Conservation (phyloP, 2,329 filamentous ascomycete genomes). For the Colletotrichum sp. region DNA sequence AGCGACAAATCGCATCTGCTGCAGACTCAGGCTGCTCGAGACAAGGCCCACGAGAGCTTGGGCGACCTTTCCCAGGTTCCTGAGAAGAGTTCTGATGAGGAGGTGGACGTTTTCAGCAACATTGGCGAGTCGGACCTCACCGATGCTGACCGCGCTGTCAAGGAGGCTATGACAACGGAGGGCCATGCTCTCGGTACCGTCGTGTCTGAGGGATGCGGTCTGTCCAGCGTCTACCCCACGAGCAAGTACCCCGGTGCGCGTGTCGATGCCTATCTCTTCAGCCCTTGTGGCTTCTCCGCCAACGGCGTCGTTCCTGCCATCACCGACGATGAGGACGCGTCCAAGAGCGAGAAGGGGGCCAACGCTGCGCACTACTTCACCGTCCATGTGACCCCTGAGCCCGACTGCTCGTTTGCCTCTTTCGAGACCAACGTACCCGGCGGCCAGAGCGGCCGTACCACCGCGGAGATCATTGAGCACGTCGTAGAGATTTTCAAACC, state of each 20-base stretch:
- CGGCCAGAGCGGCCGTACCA: conserved; percentile 85
- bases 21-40: conserved; percentile 67
- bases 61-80: conserved; percentile 57
- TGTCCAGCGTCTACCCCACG: conserved; percentile 87
- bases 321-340: conserved; percentile 51
- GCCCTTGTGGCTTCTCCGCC: conserved; percentile 94
- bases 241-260: conserved; percentile 89
- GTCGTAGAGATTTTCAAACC: conserved; percentile 97
- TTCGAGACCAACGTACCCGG: conserved; percentile 98
- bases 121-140: conserved; percentile 56
- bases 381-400: conserved; percentile 96
- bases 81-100: conserved; percentile 50
- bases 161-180: conserved; percentile 84
- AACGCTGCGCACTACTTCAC: conserved; percentile 89
- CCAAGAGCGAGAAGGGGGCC: conserved; percentile 35
- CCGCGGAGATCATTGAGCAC: conserved; percentile 88
- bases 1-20: conserved; percentile 74
- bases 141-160: conserved; percentile 64
- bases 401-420: conserved; percentile 94
- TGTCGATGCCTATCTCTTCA: conserved; percentile 96
- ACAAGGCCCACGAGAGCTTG: conserved; percentile 62
- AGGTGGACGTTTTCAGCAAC: conserved; percentile 82
- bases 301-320: conserved; percentile 92
- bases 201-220: conserved; percentile 87
- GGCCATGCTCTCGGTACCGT: conserved; percentile 92